Evolutionary conservation across 73 alveolate genomes (phyloP).

Genomic region (Tetrahymena elliotti): DNA sequence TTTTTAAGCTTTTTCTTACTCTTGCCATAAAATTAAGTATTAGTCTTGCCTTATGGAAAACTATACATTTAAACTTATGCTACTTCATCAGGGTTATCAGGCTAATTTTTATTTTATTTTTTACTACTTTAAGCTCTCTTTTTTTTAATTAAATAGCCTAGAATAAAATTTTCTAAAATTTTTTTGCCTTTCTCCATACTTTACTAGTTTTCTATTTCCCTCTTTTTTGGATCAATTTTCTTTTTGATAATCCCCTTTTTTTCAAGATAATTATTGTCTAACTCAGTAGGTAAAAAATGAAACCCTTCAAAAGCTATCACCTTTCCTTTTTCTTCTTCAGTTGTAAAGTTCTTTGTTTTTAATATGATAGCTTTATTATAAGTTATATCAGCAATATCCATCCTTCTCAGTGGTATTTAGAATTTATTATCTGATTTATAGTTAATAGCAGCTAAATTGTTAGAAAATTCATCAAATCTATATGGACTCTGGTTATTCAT

Average conservation of each 20-base stretch:
- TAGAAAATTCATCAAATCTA: neutral
- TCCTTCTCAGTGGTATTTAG: neutral
- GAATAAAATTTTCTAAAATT: neutral
- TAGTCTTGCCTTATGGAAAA: neutral
- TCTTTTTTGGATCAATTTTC: neutral
- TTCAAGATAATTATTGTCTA: neutral
- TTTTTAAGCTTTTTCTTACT: neutral
- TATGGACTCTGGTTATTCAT: neutral
- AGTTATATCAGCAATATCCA: neutral
- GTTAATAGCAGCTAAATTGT: neutral
- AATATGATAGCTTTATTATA: neutral
- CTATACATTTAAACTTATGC: neutral
- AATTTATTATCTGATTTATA: neutral
- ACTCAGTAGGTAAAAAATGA: neutral
- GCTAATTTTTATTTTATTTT: neutral
- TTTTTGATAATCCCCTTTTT: neutral
- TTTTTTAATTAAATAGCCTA: neutral
- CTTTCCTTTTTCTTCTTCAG: neutral
- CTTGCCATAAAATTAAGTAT: neutral
- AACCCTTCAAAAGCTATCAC: neutral
- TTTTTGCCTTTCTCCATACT: neutral
- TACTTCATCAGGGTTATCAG: neutral
- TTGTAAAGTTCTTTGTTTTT: neutral
- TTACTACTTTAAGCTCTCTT: neutral
- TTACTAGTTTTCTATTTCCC: neutral